phyloP scores from a whole-genome alignment of 306 rosid genomes.

The Cucurbita ficifolia region DNA sequence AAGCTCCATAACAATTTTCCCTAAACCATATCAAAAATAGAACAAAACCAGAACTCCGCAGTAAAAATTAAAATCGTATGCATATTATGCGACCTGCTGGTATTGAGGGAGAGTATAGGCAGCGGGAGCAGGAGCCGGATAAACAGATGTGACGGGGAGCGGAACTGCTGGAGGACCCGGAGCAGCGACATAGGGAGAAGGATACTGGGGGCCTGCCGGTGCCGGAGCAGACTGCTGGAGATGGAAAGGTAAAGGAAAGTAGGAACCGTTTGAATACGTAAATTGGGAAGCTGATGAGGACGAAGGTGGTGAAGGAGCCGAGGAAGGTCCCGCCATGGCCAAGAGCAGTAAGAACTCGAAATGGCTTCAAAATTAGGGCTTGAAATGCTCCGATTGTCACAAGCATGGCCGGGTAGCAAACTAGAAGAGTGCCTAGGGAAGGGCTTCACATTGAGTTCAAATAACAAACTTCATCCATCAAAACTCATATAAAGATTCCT shows the following conservation, averaged over 20 bases:
- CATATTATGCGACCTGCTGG: slow-evolving; percentile 33
- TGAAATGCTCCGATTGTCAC: neutral
- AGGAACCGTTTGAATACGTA: slow-evolving; percentile 39
- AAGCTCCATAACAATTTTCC: neutral
- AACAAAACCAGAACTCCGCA: neutral
- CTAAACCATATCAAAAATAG: neutral
- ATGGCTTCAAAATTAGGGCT: too few species aligned
- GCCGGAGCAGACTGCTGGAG: slow-evolving; percentile 47
- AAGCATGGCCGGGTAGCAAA: neutral
- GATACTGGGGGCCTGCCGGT: slow-evolving; percentile 30
- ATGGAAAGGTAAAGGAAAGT: slow-evolving; percentile 73
- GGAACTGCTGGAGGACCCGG: slow-evolving; percentile 11
- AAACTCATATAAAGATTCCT: too few species aligned
- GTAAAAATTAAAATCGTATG: neutral
- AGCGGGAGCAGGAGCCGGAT: slow-evolving; percentile 28
- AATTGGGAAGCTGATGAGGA: slow-evolving; percentile 34
- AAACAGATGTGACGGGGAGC: slow-evolving; percentile 22
- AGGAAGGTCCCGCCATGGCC: slow-evolving; percentile 42
- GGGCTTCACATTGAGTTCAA: too few species aligned
- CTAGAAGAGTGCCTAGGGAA: neutral
- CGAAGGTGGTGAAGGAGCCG: slow-evolving; percentile 15
- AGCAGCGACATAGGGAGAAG: slow-evolving; percentile 31
- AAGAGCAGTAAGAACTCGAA: neutral
- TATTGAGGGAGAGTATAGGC: slow-evolving; percentile 56
- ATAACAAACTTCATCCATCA: too few species aligned